These are phyloP conservation scores for Crithidia bombi DNA, from an alignment of 208 protist genomes.

Conservation along the genomic window DNA sequence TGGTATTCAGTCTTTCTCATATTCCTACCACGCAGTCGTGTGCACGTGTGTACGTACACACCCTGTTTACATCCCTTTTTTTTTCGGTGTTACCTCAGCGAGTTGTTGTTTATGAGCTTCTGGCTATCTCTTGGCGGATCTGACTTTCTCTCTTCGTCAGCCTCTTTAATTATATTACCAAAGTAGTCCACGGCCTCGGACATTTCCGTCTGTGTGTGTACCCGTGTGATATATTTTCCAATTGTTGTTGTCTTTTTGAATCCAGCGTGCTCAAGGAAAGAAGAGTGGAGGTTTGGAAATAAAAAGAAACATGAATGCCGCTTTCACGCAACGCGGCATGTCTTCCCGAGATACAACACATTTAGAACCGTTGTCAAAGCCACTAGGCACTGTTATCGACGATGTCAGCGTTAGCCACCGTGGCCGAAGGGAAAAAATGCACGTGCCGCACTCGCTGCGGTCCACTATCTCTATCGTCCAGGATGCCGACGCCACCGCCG, in stretches of 20 bases:
- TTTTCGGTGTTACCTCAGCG: not conserved
- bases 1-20: no score
- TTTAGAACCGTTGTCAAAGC: not conserved
- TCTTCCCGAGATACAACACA: not conserved
- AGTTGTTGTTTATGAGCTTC: not conserved
- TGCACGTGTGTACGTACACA: not conserved
- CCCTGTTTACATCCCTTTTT: not conserved
- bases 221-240: no score
- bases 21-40: no score
- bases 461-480: slow-evolving; percentile 9
- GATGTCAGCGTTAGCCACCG: not conserved
- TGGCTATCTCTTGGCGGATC: no score
- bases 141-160: no score
- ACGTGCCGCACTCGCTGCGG: slow-evolving; percentile 14
- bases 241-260: not conserved
- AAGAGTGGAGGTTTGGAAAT: not conserved
- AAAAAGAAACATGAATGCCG: not conserved
- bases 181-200: no score
- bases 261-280: no score
- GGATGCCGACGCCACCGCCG: not conserved
- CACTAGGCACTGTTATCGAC: not conserved
- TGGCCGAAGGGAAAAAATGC: not conserved
- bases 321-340: not conserved
- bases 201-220: no score
- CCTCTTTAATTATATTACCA: no score